Conservation (phyloP, 148 eudicot genomes). For the Pouteria glomerata region DNA sequence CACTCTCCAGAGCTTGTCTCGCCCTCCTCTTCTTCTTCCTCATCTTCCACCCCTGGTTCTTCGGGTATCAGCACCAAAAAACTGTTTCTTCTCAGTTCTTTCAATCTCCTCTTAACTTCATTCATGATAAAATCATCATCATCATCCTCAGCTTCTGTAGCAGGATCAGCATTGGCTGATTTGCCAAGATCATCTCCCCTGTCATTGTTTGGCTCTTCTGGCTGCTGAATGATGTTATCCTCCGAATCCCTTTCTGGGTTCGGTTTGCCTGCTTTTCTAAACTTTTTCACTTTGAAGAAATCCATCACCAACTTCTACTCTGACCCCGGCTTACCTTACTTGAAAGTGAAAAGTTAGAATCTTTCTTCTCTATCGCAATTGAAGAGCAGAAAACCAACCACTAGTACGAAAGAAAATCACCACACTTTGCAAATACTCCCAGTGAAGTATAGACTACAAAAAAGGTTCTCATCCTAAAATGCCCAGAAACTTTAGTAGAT, state of each 20-base stretch:
- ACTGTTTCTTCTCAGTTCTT: conserved; percentile 87
- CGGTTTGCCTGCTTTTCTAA: conserved; percentile 53
- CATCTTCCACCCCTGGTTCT: conserved; percentile 41
- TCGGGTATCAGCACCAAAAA: conserved; percentile 97
- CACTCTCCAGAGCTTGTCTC: conserved; percentile 81
- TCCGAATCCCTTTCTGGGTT: conserved; percentile 29
- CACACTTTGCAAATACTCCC: no score
- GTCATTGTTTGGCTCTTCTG: conserved; percentile 46
- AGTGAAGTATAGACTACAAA: no score
- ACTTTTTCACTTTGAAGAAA: conserved; percentile 66
- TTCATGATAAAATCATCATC: conserved; percentile 89
- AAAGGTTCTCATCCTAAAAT: no score
- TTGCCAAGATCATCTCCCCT: conserved; percentile 40
- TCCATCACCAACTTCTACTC: conserved; percentile 38
- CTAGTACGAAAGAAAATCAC: background rate
- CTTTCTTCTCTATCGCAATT: background rate
- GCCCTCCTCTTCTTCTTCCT: conserved; percentile 64
- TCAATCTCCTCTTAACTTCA: conserved; percentile 89
- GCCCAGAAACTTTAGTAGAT: no score
- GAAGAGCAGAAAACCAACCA: background rate
- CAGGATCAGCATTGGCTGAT: conserved; percentile 38
- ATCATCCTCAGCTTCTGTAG: conserved; percentile 48
- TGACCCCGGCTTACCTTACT: no score
- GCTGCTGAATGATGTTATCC: conserved; percentile 44
- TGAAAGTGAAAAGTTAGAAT: background rate